A percentile compares a stretch with the other conserved stretches of the same genome.
Evolutionary conservation across 768 basidiomycete species (phyloP).

Genomic region (Lentinula edodes): DNA sequence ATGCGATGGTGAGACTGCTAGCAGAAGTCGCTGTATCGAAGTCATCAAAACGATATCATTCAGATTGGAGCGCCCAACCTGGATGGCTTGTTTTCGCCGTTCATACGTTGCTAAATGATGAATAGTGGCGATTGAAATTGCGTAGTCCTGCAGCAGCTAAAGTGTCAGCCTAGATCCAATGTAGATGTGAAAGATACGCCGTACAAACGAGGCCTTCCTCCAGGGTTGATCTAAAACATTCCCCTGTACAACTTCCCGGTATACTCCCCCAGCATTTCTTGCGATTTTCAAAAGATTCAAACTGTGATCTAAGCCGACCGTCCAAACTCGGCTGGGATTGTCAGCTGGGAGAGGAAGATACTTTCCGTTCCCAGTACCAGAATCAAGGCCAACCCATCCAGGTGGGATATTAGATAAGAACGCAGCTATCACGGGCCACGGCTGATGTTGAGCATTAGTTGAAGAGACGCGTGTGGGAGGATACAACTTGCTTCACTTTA

Average conservation of each 20-base stretch:
- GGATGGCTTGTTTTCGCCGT: slow-evolving; percentile 66
- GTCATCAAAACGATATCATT: background rate
- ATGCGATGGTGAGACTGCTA: slow-evolving; percentile 57
- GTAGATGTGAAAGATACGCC: slow-evolving; percentile 29
- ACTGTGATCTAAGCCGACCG: slow-evolving; percentile 83
- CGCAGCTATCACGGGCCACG: slow-evolving; percentile 81
- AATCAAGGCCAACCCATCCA: slow-evolving; percentile 87
- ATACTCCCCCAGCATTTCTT: slow-evolving; percentile 45
- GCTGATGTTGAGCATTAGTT: slow-evolving; percentile 35
- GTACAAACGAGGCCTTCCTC: slow-evolving; percentile 77
- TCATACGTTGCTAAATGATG: slow-evolving; percentile 86
- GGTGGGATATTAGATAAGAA: slow-evolving; percentile 70
- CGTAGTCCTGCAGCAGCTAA: slow-evolving; percentile 66
- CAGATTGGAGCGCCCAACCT: slow-evolving; percentile 40
- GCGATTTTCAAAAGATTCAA: slow-evolving; percentile 75
- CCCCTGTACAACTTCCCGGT: slow-evolving; percentile 74
- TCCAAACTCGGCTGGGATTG: slow-evolving; percentile 55
- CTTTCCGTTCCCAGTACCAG: slow-evolving; percentile 97
- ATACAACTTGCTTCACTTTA: slow-evolving; percentile 47
- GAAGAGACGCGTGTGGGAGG: background rate
- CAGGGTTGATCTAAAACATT: slow-evolving; percentile 72
- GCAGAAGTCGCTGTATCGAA: slow-evolving; percentile 48
- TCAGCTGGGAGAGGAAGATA: slow-evolving; percentile 77
- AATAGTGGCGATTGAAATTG: slow-evolving; percentile 95
- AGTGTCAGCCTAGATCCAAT: background rate